Base-by-base conservation (phyloP, 768 basidiomycete genomes). In the Amanita phalloides region DNA sequence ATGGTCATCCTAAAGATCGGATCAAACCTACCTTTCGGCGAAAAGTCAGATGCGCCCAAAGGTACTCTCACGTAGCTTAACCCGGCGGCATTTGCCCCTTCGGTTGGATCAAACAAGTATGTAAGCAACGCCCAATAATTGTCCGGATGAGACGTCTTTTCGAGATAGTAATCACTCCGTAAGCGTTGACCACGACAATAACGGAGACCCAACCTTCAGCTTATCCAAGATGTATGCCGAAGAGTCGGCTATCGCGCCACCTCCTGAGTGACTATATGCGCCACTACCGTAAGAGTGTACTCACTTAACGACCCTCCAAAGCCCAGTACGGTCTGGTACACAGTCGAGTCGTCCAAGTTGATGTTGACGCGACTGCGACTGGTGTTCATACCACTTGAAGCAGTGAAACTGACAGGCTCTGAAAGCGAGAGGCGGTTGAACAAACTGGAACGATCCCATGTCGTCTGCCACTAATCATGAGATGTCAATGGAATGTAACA, bases 1-100 rank as follows among this genome's bases (percentile, higher is more conserved):
- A 8, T 20, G 32, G n/a, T 49, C 23, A 37, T 48, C 20, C 48
- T 25, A 54, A 55, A 45, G 43, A 36, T 23, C 30, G 48, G 17
- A 8, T 2, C 11, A 11, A 33, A 32, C 33, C 37, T 45, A 83
- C 84, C 57, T 6, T 56, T 68, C 2, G 75, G 65, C 6, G 86
- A 86, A 60, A 88, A 88, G 64, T 88, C 86, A 3, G 82, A 76
- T 3, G 86, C 82, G 11, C 86, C 86, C 9, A 88, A 70, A 0
- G 85, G 77, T 36, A 87, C 69, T 11, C 86, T 76, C 45, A 89
- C 64, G 57, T 83, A 84, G 39, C 78, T 80, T 50, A 88, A 64
- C 2, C 85, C 86, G 28, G 86, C 84, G 3, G 76, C 72, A 50
- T 77, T 70, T 6, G 74, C 73, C 0, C 74, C 79, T 60, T 87